Evolutionary conservation across 1,284 basidiomycete species (phyloP).

Genomic region (Anthracocystis walkeri): DNA sequence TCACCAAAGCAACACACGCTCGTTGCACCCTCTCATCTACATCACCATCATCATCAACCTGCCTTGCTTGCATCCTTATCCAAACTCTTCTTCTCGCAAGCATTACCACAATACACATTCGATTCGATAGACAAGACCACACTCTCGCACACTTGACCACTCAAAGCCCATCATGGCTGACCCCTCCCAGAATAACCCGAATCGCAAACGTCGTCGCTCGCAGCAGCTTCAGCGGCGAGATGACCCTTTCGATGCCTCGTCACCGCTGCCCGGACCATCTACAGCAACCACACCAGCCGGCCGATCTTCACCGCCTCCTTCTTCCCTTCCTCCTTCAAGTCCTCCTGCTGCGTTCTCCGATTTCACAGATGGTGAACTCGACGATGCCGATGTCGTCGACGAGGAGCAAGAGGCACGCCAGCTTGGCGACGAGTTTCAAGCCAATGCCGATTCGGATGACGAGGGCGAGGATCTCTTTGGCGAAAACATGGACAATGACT

Average conservation of each 20-base stretch:
- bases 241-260: conserved; percentile 51
- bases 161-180: conserved; percentile 28
- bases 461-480: conserved; percentile 95
- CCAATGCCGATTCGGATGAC: conserved; percentile 76
- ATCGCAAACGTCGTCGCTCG: conserved; percentile 58
- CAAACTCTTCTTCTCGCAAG: background rate
- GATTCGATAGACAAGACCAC: conserved; percentile 1
- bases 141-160: background rate
- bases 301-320: conserved; percentile 61
- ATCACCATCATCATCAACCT: no score
- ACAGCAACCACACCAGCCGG: conserved; percentile 49
- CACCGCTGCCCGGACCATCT: conserved; percentile 43
- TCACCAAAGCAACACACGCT: no score
- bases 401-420: conserved; percentile 61
- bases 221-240: conserved; percentile 40
- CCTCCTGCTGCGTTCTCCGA: conserved; percentile 65
- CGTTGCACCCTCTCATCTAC: no score
- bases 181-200: conserved; percentile 29
- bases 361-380: conserved; percentile 61
- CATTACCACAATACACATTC: background rate
- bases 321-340: conserved; percentile 64
- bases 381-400: conserved; percentile 56
- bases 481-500: conserved; percentile 82
- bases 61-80: background rate
- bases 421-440: conserved; percentile 72